Evolutionary conservation across 805 yeast species (phyloP).

Genomic region (Wickerhamomyces queroliae): DNA sequence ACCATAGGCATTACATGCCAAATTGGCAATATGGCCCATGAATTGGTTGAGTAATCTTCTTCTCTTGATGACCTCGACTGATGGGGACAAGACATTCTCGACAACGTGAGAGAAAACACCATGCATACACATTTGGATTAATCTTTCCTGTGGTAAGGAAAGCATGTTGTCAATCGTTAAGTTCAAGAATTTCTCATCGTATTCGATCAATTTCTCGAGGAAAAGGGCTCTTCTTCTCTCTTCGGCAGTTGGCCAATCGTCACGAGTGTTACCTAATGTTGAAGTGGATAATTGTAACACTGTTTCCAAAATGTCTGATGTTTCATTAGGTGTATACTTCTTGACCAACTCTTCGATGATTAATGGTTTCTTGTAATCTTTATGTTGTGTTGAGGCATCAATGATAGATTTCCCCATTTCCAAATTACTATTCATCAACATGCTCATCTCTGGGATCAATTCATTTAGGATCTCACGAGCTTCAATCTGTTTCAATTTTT

Average conservation of each 20-base stretch:
- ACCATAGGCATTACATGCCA: slow-evolving; percentile 83
- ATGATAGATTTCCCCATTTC: slow-evolving; percentile 64
- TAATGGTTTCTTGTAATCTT: slow-evolving; percentile 53
- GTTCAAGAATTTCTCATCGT: slow-evolving; percentile 54
- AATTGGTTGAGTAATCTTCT: slow-evolving; percentile 65
- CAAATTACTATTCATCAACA: slow-evolving; percentile 58
- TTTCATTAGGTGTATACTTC: slow-evolving; percentile 36
- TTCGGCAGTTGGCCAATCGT: slow-evolving; percentile 90
- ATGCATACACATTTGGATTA: slow-evolving; percentile 74
- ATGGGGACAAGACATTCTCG: slow-evolving; percentile 55
- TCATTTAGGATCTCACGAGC: slow-evolving; percentile 57
- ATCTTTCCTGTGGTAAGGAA: slow-evolving; percentile 51
- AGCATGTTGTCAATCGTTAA: slow-evolving; percentile 57
- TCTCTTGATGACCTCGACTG: slow-evolving; percentile 46
- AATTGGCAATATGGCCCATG: slow-evolving; percentile 45
- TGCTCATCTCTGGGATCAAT: slow-evolving; percentile 60
- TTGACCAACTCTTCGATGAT: slow-evolving; percentile 44
- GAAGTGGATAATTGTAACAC: slow-evolving; percentile 59
- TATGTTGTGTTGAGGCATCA: slow-evolving; percentile 55
- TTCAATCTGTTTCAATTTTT: slow-evolving; percentile 56
- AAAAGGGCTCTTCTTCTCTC: slow-evolving; percentile 78
- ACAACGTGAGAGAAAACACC: slow-evolving; percentile 90
- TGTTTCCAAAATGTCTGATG: slow-evolving; percentile 52
- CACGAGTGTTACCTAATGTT: slow-evolving; percentile 75
- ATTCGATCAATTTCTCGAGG: slow-evolving; percentile 65